Percentiles rank a stretch among this genome's conserved stretches.
Evolutionary conservation across 768 basidiomycete genomes (phyloP).

Genomic region (Lepiota venenata): DNA sequence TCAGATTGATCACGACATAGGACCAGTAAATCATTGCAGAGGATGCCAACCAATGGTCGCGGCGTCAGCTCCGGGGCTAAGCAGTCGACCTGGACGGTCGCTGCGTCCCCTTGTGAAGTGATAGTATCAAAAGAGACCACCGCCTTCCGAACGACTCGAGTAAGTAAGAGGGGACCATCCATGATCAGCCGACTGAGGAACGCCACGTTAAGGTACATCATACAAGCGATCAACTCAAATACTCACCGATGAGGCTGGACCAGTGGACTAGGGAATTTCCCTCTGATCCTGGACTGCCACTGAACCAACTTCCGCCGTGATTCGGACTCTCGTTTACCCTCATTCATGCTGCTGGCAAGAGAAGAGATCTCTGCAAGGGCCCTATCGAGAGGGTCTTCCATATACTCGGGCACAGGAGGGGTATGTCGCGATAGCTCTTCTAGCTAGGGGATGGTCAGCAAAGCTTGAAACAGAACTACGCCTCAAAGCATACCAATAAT

Average conservation of each 20-base stretch:
- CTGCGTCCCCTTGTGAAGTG: constrained; percentile 72
- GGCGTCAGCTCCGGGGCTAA: constrained; percentile 85
- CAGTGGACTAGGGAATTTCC: constrained; percentile 93
- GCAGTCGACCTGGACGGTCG: constrained; percentile 86
- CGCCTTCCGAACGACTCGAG: constrained; percentile 88
- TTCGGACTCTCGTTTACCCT: constrained; percentile 95
- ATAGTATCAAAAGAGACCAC: constrained; percentile 78
- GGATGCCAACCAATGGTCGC: constrained; percentile 71
- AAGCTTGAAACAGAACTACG: constrained; percentile 1
- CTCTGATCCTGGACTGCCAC: constrained; percentile 87
- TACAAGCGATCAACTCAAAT: background rate
- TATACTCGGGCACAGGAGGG: constrained; percentile 71
- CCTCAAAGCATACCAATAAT: constrained; percentile 54
- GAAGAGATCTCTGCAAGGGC: constrained; percentile 86
- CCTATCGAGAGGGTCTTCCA: constrained; percentile 81
- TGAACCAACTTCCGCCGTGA: constrained; percentile 86
- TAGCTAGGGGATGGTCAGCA: constrained; percentile 42
- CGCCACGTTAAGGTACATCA: background rate
- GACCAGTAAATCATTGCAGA: constrained; percentile 93
- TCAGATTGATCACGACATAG: constrained; percentile 85
- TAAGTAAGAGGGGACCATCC: constrained; percentile 83
- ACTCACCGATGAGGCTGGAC: constrained; percentile 94
- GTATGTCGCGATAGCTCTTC: constrained; percentile 85
- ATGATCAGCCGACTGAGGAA: constrained; percentile 77
- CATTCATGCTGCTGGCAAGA: constrained; percentile 94